Conservation (phyloP, 169 alveolate genomes). For the Plasmodium ovale region DNA sequence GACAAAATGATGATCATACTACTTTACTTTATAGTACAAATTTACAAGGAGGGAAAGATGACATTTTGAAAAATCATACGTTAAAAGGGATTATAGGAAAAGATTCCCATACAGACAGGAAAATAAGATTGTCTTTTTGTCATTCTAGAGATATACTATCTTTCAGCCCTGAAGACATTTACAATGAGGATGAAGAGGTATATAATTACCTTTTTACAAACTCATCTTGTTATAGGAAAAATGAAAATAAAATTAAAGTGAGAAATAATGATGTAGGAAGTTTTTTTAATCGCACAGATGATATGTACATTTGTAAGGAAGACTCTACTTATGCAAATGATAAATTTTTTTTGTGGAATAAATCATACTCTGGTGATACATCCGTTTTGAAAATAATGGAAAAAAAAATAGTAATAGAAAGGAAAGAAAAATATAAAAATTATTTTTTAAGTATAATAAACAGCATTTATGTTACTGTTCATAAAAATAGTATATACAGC, state of each 20-base stretch:
- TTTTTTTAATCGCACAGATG: not conserved
- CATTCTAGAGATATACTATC: not conserved
- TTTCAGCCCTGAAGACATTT: constrained; percentile 3
- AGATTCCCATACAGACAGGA: too few relatives aligned
- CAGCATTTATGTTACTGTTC: constrained; percentile 53
- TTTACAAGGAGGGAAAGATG: too few relatives aligned
- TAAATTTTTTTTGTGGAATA: constrained; percentile 17
- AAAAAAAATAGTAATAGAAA: not conserved
- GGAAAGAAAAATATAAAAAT: constrained; percentile 34
- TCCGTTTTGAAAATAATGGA: constrained; percentile 12
- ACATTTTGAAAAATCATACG: too few relatives aligned
- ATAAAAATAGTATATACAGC: constrained; percentile 34
- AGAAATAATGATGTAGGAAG: not conserved
- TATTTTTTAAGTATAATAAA: constrained; percentile 34
- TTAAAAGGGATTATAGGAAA: too few relatives aligned
- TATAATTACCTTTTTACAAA: too few relatives aligned
- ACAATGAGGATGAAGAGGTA: constrained; percentile 50
- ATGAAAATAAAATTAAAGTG: not conserved
- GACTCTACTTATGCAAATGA: not conserved
- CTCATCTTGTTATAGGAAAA: too few relatives aligned
- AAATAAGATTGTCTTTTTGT: too few relatives aligned
- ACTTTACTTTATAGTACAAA: too few relatives aligned
- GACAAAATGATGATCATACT: too few relatives aligned
- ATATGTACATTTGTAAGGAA: too few relatives aligned
- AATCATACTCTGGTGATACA: constrained; percentile 44